Evolutionary conservation across 2,329 filamentous ascomycete genomes (phyloP), one percentile per base, ranked within the genome.

Genomic region (Pseudogymnoascus pannorum): DNA sequence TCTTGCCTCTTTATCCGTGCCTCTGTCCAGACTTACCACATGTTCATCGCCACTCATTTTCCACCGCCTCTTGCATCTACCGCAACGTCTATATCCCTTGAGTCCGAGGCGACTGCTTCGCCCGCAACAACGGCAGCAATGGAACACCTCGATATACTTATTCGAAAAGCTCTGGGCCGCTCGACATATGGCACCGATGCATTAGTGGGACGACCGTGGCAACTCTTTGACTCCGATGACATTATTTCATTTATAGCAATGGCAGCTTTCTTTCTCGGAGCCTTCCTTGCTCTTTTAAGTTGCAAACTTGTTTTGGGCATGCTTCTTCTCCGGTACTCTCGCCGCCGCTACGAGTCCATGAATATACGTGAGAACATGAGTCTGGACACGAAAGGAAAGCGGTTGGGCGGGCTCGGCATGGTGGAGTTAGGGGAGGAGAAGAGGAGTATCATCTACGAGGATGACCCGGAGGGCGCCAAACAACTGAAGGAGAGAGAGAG

Each of bases 1-100:
- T 93, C 92, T 1, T 97, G 92, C 68, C 85, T 99, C 57, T 97
- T 99, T 75, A 94, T 99, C 73, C 87, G 95, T 44, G 91, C 95
- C 54, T 92, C 91, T 1, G 83, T 97, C 44, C 94, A 99, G 73
- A 97, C 93, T 5, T 99, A 97, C 74, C 89, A 97, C 75, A 97
- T 97, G 93, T 96, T 97, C 71, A 82, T 97, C 12, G 90, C 92
- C 3, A 92, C 91, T 0, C 87, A 96, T 69, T 81, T 97, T 33
- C 88, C 91, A 0, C 83, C 88, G 7, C 89, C 91, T 0, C 79
- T 91, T 0, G 78, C 86, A 24, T 85, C 86, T 3, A 78, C 84
- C 26, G 82, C 87, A 57, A 87, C 88, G 16, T 82, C 88, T 5
- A 75, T 91, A 12, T 78, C 83, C 3, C 77, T 86, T 3, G 87